Evolutionary conservation across 2,329 filamentous ascomycete genomes (phyloP).

Genomic region (Albophoma yamanashiensis): DNA sequence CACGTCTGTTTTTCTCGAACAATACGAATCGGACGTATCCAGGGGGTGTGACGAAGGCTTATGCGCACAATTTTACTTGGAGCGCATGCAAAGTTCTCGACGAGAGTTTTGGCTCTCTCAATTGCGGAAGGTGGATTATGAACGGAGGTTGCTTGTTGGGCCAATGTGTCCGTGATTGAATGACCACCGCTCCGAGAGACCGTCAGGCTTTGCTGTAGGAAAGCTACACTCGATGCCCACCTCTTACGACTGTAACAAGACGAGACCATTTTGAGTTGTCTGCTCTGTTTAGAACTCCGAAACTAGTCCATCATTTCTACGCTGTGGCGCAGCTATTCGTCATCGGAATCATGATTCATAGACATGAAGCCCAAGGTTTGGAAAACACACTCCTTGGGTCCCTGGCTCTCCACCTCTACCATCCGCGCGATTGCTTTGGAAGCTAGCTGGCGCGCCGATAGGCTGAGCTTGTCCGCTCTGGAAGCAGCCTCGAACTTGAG

Average conservation of each 20-base stretch:
- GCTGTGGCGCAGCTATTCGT: not conserved
- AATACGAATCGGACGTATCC: constrained; percentile 19
- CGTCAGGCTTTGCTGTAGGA: not conserved
- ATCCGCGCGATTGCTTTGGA: not conserved
- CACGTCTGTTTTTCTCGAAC: constrained; percentile 17
- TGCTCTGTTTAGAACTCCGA: not conserved
- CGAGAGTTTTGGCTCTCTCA: constrained; percentile 19
- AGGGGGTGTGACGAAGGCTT: constrained; percentile 9
- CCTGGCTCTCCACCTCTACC: not conserved
- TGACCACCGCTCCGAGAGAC: not conserved
- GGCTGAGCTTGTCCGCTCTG: not conserved
- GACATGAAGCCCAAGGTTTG: not conserved
- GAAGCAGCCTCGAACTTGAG: not conserved
- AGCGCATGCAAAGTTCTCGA: constrained; percentile 13
- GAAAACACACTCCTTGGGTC: not conserved
- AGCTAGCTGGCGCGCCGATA: not conserved
- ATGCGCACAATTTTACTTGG: constrained; percentile 19
- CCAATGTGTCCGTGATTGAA: not conserved
- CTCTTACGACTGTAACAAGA: not conserved
- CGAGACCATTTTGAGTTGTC: not conserved
- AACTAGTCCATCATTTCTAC: not conserved
- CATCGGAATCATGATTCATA: not conserved
- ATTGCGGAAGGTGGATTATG: constrained; percentile 3
- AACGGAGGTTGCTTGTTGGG: not conserved
- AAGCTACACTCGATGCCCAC: not conserved